A percentile compares a stretch with the other conserved stretches of the same genome.
phyloP scores from a whole-genome alignment of 352 stramenopile species.

The Globisporangium paddicum region DNA sequence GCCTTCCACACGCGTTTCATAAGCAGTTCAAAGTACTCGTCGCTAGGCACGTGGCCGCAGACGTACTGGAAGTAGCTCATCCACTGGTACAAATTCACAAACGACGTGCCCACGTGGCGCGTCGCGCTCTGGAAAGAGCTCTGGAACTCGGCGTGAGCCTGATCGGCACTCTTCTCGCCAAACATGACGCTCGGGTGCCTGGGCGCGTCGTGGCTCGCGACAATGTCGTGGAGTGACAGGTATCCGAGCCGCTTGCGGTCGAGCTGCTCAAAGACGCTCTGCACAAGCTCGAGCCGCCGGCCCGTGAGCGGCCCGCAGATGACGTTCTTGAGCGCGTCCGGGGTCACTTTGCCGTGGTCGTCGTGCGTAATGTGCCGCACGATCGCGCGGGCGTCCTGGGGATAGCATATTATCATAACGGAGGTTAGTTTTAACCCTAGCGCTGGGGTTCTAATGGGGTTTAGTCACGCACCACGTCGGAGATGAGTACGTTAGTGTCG shows the following conservation, averaged over 20 bases:
- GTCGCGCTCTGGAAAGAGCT: slow-evolving; percentile 36
- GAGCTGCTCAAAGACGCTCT: slow-evolving; percentile 62
- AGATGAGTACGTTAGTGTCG: slow-evolving; percentile 39
- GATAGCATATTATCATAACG: not conserved
- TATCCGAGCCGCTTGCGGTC: slow-evolving; percentile 61
- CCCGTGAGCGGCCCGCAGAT: slow-evolving; percentile 46
- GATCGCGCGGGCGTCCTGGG: slow-evolving; percentile 51
- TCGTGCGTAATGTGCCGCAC: slow-evolving; percentile 27
- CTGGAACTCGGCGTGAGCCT: slow-evolving; percentile 59
- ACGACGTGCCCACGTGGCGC: slow-evolving; percentile 21
- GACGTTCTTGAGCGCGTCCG: slow-evolving; percentile 53
- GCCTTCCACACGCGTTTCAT: slow-evolving; percentile 70
- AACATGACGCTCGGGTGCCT: slow-evolving; percentile 74
- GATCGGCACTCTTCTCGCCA: slow-evolving; percentile 42
- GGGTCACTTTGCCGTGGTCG: slow-evolving; percentile 36
- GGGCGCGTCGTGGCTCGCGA: slow-evolving; percentile 41
- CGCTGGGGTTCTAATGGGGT: not conserved
- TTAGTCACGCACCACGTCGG: slow-evolving; percentile 61
- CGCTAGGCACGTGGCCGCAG: slow-evolving; percentile 53
- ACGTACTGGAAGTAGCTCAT: slow-evolving; percentile 74
- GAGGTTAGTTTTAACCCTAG: no score
- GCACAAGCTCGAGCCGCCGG: slow-evolving; percentile 53
- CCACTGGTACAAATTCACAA: slow-evolving; percentile 72
- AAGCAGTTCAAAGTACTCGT: slow-evolving; percentile 76
- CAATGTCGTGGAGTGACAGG: slow-evolving; percentile 40